Percentiles rank a stretch among this genome's conserved stretches.
These are phyloP conservation scores for Epithemia pelagica DNA, from an alignment of 108 stramenopile species.

Conservation along the genomic window DNA sequence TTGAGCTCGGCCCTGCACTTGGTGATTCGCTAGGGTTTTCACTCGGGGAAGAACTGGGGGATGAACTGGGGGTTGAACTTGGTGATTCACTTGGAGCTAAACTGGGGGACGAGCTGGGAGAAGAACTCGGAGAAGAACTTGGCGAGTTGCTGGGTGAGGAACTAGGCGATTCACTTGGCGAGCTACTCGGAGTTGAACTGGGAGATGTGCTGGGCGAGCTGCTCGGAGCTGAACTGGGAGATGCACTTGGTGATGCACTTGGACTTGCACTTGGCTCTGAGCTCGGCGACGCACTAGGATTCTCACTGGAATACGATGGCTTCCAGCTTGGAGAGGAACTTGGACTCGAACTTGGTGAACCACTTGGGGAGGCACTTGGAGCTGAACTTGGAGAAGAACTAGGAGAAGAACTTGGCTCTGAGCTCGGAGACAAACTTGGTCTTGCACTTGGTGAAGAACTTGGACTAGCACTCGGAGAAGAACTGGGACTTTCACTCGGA, in stretches of 20 bases:
- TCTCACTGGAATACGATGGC: background rate
- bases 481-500: no score
- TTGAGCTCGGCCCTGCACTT: no score
- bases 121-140: background rate
- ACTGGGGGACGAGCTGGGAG: background rate
- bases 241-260: constrained; percentile 1
- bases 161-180: constrained; percentile 6
- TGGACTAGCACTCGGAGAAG: no score
- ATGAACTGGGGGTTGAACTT: constrained; percentile 1
- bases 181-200: background rate
- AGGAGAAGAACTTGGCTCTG: background rate
- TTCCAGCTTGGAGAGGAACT: constrained; percentile 3
- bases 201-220: constrained; percentile 11
- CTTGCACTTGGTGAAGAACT: constrained; percentile 1
- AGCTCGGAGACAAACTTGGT: background rate
- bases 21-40: no score
- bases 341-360: background rate
- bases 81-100: background rate
- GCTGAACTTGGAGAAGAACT: background rate
- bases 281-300: constrained; percentile 6
- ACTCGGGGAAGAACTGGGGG: no score
- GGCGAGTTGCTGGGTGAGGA: background rate
- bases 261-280: constrained; percentile 4
- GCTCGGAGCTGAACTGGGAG: constrained; percentile 6
- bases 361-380: background rate